These are phyloP conservation scores for Phytophthora palmivora DNA, from an alignment of 352 stramenopile genomes.

Conservation along the genomic window DNA sequence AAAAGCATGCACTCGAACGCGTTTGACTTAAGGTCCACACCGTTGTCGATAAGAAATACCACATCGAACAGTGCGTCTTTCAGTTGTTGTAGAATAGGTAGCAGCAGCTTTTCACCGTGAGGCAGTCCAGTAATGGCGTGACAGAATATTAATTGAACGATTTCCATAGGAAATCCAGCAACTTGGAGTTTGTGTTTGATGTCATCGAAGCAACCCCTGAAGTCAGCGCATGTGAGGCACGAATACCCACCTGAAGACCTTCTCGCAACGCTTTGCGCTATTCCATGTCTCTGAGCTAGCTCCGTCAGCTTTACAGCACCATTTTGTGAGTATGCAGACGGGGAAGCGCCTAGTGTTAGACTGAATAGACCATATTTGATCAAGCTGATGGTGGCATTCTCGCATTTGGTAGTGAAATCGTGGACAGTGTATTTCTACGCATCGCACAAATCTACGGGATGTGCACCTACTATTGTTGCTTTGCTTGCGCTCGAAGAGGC, in stretches of 20 bases:
- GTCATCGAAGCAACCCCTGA: conserved; percentile 10
- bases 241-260: conserved; percentile 1
- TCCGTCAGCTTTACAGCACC: conserved; percentile 1
- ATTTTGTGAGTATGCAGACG: not conserved
- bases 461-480: not conserved
- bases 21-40: not conserved
- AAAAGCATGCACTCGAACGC: conserved; percentile 4
- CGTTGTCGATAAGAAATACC: not conserved
- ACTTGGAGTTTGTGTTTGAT: conserved; percentile 2
- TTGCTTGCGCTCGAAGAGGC: conserved; percentile 5
- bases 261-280: conserved; percentile 1
- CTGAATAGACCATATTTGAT: conserved; percentile 13
- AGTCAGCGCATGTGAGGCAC: conserved; percentile 3
- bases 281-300: not conserved
- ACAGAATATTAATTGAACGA: not conserved
- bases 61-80: not conserved
- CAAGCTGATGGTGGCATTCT: conserved; percentile 3
- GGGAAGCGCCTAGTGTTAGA: conserved; percentile 5
- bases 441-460: not conserved
- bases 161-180: conserved; percentile 2
- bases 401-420: not conserved
- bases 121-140: conserved; percentile 11
- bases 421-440: not conserved
- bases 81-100: not conserved
- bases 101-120: conserved; percentile 1